These are phyloP conservation scores for Jaapia argillacea DNA, from an alignment of 768 basidiomycete species.

Conservation along the genomic window DNA sequence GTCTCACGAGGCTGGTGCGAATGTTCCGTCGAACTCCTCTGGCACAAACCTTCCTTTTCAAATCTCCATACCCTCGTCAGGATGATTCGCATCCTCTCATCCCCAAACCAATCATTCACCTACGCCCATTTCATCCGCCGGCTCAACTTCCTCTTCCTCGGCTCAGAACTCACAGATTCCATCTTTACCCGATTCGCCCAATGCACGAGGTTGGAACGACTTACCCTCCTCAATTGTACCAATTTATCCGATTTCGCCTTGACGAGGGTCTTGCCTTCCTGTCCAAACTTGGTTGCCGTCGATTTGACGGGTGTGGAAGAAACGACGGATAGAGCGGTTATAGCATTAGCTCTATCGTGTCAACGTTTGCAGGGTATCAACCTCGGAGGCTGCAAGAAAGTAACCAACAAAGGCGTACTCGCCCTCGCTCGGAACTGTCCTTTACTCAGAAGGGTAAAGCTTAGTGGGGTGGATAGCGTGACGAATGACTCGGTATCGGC, in stretches of 20 bases:
- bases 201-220: constrained; percentile 78
- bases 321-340: constrained; percentile 62
- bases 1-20: constrained; percentile 93
- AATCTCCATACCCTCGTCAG: constrained; percentile 61
- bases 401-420: constrained; percentile 70
- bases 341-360: constrained; percentile 60
- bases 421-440: constrained; percentile 70
- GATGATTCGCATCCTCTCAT: constrained; percentile 64
- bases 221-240: constrained; percentile 78
- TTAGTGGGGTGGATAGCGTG: constrained; percentile 64
- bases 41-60: constrained; percentile 81
- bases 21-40: constrained; percentile 89
- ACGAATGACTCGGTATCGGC: constrained; percentile 71
- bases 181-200: constrained; percentile 59
- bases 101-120: constrained; percentile 66
- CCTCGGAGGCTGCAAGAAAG: constrained; percentile 68
- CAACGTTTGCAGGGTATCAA: constrained; percentile 87
- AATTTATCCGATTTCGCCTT: constrained; percentile 57
- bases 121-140: constrained; percentile 85
- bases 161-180: constrained; percentile 60
- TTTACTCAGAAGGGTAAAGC: constrained; percentile 80
- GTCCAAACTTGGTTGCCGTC: constrained; percentile 74
- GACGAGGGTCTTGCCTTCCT: constrained; percentile 50
- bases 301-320: constrained; percentile 70
- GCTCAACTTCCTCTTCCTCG: constrained; percentile 77